These are phyloP conservation scores for Parathielavia hyrcaniae DNA, from an alignment of 495 filamentous ascomycete species.

Conservation along the genomic window DNA sequence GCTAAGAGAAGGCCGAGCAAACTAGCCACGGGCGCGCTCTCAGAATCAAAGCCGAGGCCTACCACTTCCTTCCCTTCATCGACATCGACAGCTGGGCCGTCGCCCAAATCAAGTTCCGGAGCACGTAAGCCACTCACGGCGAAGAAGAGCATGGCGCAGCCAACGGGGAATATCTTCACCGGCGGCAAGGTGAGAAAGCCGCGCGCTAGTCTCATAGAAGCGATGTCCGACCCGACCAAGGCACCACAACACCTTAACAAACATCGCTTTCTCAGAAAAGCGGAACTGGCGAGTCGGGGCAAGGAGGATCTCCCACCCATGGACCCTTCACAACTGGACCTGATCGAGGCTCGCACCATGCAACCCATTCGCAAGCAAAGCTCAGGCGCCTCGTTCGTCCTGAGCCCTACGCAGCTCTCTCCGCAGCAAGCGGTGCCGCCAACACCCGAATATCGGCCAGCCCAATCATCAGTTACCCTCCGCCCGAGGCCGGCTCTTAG, in stretches of 20 bases:
- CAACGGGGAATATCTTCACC: conserved; percentile 28
- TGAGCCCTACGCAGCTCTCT: background rate
- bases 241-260: conserved; percentile 29
- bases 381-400: conserved; percentile 1
- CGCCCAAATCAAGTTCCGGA: background rate
- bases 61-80: background rate
- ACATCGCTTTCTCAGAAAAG: conserved; percentile 17
- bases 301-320: conserved; percentile 31
- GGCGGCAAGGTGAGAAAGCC: conserved; percentile 24
- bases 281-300: conserved; percentile 20
- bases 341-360: conserved; percentile 14
- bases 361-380: conserved; percentile 3
- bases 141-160: conserved; percentile 20
- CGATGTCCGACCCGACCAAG: conserved; percentile 34
- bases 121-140: conserved; percentile 12
- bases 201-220: conserved; percentile 21
- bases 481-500: background rate
- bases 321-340: conserved; percentile 11
- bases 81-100: background rate
- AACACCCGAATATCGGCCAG: background rate
- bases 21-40: background rate
- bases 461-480: background rate
- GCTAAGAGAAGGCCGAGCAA: conserved; percentile 21
- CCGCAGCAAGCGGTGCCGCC: background rate
- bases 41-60: conserved; percentile 10